Conservation (phyloP, 192 early-diverging fungal species). For the Neocallimastix lanati region DNA sequence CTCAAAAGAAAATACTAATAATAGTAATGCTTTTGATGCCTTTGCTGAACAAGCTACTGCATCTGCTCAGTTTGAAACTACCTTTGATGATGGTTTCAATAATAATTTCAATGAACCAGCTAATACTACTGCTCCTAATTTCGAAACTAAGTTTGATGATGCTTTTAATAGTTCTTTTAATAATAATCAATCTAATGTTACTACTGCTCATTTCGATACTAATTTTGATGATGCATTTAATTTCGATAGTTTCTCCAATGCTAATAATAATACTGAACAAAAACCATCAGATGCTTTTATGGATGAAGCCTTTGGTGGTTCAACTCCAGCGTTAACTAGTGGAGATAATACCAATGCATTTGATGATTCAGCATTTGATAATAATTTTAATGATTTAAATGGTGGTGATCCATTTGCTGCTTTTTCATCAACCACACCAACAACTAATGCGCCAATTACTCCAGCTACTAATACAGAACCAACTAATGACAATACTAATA, state of each 20-base stretch:
- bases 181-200: too few species aligned
- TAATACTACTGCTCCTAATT: not conserved
- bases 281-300: not conserved
- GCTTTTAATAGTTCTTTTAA: too few species aligned
- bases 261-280: not conserved
- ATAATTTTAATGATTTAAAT: not conserved
- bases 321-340: not conserved
- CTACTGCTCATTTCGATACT: not conserved
- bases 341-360: not conserved
- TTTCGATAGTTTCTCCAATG: not conserved
- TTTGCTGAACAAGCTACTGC: not conserved
- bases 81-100: too few species aligned
- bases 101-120: not conserved
- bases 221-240: not conserved
- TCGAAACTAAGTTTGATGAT: not conserved
- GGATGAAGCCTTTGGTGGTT: not conserved
- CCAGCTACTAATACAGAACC: too few species aligned
- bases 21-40: not conserved
- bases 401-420: not conserved
- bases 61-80: not conserved
- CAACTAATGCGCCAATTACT: too few species aligned
- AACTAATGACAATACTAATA: too few species aligned
- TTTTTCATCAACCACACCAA: not conserved
- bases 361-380: not conserved
- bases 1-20: not conserved